These are phyloP conservation scores for Fusarium illudens DNA, from an alignment of 2,329 filamentous ascomycete species.

Conservation along the genomic window DNA sequence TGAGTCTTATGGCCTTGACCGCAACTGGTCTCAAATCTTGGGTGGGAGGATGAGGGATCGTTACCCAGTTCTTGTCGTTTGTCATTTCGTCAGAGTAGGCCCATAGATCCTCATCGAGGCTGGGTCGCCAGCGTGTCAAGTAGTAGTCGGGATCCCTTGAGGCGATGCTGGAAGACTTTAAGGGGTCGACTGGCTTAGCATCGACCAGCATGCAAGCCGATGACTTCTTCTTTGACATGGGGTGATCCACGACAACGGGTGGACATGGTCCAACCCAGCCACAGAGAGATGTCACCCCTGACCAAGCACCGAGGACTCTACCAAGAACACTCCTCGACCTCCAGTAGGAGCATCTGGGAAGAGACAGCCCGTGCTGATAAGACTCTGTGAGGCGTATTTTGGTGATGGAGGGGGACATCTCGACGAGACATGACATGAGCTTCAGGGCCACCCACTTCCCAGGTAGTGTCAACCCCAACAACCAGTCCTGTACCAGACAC, in stretches of 20 bases:
- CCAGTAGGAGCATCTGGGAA: slow-evolving; percentile 9
- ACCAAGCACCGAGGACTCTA: slow-evolving; percentile 1
- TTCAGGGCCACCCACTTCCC: slow-evolving; percentile 7
- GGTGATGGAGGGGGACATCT: background rate
- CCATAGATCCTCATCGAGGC: background rate
- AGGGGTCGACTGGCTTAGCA: background rate
- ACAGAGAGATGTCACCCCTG: background rate
- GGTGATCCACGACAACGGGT: slow-evolving; percentile 1
- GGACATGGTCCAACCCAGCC: slow-evolving; percentile 20
- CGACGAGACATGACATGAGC: slow-evolving; percentile 6
- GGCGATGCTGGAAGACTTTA: background rate
- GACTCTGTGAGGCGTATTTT: background rate
- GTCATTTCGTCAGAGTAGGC: background rate
- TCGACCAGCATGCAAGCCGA: background rate
- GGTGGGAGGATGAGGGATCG: background rate
- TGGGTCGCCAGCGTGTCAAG: background rate
- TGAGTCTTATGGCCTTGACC: slow-evolving; percentile 1
- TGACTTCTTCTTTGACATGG: slow-evolving; percentile 3
- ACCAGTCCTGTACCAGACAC: slow-evolving; percentile 2
- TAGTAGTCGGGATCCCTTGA: background rate
- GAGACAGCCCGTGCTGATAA: background rate
- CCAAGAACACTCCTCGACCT: slow-evolving; percentile 5
- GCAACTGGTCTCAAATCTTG: slow-evolving; percentile 9
- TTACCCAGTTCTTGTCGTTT: background rate
- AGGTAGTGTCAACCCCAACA: slow-evolving; percentile 9